phyloP scores from a whole-genome alignment of 495 filamentous ascomycete species.

The Hypoxylon fuscum region DNA sequence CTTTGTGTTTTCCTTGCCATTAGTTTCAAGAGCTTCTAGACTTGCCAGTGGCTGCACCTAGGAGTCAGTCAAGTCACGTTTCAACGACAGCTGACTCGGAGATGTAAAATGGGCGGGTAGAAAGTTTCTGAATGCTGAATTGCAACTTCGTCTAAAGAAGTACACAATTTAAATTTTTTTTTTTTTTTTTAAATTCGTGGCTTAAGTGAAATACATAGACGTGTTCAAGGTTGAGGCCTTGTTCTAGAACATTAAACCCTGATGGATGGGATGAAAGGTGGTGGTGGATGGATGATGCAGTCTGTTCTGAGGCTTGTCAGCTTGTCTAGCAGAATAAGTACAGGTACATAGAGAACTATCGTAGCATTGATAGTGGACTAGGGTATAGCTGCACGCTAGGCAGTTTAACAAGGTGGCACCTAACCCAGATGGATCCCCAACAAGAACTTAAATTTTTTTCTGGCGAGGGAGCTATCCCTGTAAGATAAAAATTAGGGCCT shows the following conservation, averaged over 20 bases:
- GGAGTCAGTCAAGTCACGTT: no score
- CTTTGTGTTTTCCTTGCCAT: no score
- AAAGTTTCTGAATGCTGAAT: neutral
- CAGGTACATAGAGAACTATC: slow-evolving; percentile 13
- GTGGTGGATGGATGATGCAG: no score
- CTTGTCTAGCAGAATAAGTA: slow-evolving; percentile 26
- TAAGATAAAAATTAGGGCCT: slow-evolving; percentile 28
- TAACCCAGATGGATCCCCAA: slow-evolving; percentile 44
- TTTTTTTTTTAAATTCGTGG: no score
- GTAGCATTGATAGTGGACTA: slow-evolving; percentile 11
- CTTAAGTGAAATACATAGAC: no score
- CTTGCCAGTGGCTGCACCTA: no score
- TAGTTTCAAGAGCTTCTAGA: no score
- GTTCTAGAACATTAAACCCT: neutral
- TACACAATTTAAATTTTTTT: no score
- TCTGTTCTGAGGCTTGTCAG: neutral
- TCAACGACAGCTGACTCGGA: no score
- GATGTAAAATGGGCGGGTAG: no score
- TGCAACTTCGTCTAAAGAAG: neutral
- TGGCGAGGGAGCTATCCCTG: slow-evolving; percentile 39
- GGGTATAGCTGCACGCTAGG: slow-evolving; percentile 31
- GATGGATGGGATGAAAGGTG: neutral
- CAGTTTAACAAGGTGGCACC: slow-evolving; percentile 42
- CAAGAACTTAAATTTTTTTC: slow-evolving; percentile 46
- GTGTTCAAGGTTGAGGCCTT: neutral